Evolutionary conservation across 2,329 filamentous ascomycete genomes (phyloP).

Genomic region (Fusarium compactum): DNA sequence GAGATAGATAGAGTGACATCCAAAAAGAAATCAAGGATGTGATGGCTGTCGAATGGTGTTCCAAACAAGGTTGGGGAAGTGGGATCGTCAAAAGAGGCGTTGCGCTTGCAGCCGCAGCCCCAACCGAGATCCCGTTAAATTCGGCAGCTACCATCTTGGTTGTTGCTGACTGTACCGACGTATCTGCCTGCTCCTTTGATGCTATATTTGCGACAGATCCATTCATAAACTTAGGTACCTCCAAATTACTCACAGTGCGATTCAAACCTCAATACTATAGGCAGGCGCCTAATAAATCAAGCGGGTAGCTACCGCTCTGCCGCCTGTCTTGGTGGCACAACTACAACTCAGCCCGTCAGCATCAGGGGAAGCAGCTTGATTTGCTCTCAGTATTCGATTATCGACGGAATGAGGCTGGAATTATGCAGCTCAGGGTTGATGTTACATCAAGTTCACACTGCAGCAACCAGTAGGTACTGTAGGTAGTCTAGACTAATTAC

Average conservation of each 20-base stretch:
- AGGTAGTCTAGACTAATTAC: neutral
- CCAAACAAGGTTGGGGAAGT: conserved; percentile 23
- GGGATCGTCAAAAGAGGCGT: conserved; percentile 24
- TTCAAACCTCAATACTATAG: neutral
- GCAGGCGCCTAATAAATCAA: neutral
- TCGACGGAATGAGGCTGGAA: conserved; percentile 7
- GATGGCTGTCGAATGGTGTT: conserved; percentile 1
- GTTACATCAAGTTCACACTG: conserved; percentile 16
- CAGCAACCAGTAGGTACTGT: neutral
- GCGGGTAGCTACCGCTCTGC: conserved; percentile 2
- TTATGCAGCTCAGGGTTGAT: conserved; percentile 12
- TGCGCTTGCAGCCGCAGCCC: conserved; percentile 11
- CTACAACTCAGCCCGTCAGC: conserved; percentile 1
- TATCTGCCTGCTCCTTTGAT: neutral
- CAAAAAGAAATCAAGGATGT: neutral
- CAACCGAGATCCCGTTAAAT: conserved; percentile 14
- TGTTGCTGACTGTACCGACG: neutral
- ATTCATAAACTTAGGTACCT: neutral
- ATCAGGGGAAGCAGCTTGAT: conserved; percentile 7
- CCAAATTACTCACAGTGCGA: neutral
- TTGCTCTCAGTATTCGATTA: neutral
- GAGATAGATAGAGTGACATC: neutral
- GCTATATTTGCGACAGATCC: conserved; percentile 42
- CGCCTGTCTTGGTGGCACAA: conserved; percentile 5
- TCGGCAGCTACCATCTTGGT: neutral